phyloP scores from a whole-genome alignment of 75 land plant genomes.

The Cunninghamia lanceolata region DNA sequence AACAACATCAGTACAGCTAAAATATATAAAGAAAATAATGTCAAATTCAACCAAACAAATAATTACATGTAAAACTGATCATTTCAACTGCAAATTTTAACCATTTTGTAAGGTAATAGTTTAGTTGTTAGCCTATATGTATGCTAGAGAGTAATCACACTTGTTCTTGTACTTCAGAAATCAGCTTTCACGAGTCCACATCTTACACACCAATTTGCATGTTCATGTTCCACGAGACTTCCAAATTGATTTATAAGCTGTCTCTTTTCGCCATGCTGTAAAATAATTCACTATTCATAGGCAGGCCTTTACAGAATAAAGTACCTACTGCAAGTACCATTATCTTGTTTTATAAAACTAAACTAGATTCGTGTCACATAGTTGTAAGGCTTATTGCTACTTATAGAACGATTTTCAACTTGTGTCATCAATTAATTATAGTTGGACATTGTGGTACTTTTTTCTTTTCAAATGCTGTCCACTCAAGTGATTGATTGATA shows the following conservation, averaged over 20 bases:
- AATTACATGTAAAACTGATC: no score
- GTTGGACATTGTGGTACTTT: background rate
- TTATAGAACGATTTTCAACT: background rate
- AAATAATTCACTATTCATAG: background rate
- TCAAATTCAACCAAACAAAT: no score
- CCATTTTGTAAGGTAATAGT: no score
- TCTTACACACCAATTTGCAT: background rate
- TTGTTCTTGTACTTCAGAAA: background rate
- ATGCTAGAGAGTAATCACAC: no score
- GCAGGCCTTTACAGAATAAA: background rate
- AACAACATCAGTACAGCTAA: no score
- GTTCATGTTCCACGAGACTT: background rate
- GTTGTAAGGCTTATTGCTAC: background rate
- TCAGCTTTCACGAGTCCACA: background rate
- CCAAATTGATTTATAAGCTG: background rate
- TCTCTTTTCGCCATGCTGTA: background rate
- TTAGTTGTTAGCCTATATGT: no score
- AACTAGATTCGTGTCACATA: background rate
- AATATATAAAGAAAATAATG: no score
- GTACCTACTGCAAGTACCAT: background rate
- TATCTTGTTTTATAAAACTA: background rate
- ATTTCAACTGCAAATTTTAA: no score
- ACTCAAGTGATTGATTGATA: background rate
- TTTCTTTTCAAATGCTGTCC: background rate
- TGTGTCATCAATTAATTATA: background rate